Evolutionary conservation across 768 basidiomycete species (phyloP), one percentile per base, ranked within the genome.

Genomic region (Russula emetica): DNA sequence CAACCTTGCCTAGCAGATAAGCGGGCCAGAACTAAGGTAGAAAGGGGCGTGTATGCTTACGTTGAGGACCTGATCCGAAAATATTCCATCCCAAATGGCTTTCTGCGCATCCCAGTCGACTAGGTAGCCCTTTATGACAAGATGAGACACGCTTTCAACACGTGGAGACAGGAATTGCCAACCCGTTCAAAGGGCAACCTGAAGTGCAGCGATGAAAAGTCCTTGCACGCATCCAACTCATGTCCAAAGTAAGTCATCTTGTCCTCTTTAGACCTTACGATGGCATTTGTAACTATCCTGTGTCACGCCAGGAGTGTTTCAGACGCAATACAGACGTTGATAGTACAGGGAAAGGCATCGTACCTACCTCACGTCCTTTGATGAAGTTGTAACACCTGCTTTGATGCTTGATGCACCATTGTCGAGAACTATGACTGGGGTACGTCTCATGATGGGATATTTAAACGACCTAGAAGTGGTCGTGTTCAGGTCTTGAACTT

Each of bases 61-160:
- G 66, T 83, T 83, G 61, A 92, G 78, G 53, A 81, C 82, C 61
- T 87, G 81, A 49, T 82, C 80, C 24, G 89, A 89, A 74, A 97
- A 93, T 26, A 96, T 70, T 13, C 89, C 85, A 67, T 98, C 95
- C 94, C 94, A 98, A 6, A 98, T 80, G 20, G 89, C 88, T 74
- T 96, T 96, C 74, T 98, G 86, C 3, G 89, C 89, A 67, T 97
- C 94, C 95, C 95, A 98, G 71, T 96, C 94, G 32, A 92, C 87
- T 18, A 96, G 78, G 74, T 89, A 92, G 30, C 95, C 95, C 95
- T 97, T 73, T 50, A 67, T 60, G 38, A 58, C 70, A 74, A 16
- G 24, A 66, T 69, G 66, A 72, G 57, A 66, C 66, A 63, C 67
- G 67, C 34, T 56, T 62, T 54, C 61, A 50, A 53, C 24, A 55